phyloP scores from a whole-genome alignment of 441 rosid species.

The Viola pubescens region DNA sequence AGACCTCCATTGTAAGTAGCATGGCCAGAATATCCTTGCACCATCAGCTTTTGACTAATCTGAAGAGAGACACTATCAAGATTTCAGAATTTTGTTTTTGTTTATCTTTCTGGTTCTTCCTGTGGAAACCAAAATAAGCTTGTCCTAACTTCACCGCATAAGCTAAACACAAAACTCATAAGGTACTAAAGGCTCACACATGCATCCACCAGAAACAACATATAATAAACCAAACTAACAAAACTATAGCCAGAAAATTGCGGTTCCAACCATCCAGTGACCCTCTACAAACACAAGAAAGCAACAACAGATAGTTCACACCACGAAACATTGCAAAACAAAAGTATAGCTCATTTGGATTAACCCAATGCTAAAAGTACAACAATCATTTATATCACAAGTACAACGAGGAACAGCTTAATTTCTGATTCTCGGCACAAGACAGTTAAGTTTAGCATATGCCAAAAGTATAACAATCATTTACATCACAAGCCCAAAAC shows the following conservation, averaged over 20 bases:
- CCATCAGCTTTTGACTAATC: slow-evolving; percentile 98
- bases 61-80: slow-evolving; percentile 24
- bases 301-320: too few species aligned
- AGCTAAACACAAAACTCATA: too few species aligned
- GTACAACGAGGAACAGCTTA: too few species aligned
- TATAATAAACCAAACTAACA: not conserved
- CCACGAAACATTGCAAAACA: too few species aligned
- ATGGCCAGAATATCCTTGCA: slow-evolving; percentile 91
- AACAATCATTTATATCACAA: not conserved
- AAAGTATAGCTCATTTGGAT: too few species aligned
- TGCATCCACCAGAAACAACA: not conserved
- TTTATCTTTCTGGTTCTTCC: not conserved
- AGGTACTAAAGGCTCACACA: not conserved
- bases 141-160: not conserved
- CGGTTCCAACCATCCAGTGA: too few species aligned
- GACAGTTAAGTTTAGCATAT: too few species aligned
- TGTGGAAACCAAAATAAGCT: not conserved
- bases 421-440: too few species aligned
- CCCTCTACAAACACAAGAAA: too few species aligned
- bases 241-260: too few species aligned
- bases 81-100: slow-evolving; percentile 3
- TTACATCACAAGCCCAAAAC: too few species aligned
- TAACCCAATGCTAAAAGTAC: not conserved
- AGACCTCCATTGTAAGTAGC: slow-evolving; percentile 73
- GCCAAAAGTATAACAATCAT: too few species aligned